These are phyloP conservation scores for Metschnikowia sp. DNA, from an alignment of 805 yeast genomes.

Conservation along the genomic window DNA sequence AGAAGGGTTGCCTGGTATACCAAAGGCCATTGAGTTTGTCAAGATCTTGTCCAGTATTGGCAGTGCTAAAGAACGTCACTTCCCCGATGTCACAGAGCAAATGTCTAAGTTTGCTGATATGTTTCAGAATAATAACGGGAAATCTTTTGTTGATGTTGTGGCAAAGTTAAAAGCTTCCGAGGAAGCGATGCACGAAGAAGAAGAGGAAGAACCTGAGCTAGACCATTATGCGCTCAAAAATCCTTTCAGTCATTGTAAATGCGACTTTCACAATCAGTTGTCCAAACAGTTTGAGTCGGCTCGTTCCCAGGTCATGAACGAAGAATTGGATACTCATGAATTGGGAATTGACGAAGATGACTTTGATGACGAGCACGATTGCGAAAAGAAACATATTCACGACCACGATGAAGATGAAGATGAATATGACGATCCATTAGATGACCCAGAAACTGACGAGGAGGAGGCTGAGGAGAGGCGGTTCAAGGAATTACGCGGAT, in stretches of 20 bases:
- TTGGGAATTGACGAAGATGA: conserved; percentile 34
- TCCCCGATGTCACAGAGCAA: conserved; percentile 7
- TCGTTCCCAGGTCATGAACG: conserved; percentile 27
- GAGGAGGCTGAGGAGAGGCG: conserved; percentile 23
- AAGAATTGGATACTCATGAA: conserved; percentile 17
- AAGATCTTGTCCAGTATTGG: conserved; percentile 5
- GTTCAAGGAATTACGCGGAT: conserved; percentile 72
- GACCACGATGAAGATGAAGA: conserved; percentile 17
- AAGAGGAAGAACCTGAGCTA: conserved; percentile 6
- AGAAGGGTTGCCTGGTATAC: conserved; percentile 11
- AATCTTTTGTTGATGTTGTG: conserved; percentile 72
- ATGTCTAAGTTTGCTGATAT: conserved; percentile 63
- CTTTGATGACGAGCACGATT: conserved; percentile 13
- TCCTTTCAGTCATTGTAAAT: conserved; percentile 5
- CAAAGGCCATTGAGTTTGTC: conserved; percentile 11
- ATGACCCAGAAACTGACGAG: conserved; percentile 12
- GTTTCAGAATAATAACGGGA: conserved; percentile 72
- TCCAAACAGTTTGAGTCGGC: conserved; percentile 30
- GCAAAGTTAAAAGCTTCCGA: conserved; percentile 46
- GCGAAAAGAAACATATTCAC: conserved; percentile 16
- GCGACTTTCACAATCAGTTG: conserved; percentile 17
- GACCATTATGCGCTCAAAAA: conserved; percentile 13
- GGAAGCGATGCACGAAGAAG: conserved; percentile 1
- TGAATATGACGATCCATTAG: conserved; percentile 19
- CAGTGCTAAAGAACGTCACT: background rate